phyloP scores from a whole-genome alignment of 305 asterid species.

The Fraxinus angustifolia region DNA sequence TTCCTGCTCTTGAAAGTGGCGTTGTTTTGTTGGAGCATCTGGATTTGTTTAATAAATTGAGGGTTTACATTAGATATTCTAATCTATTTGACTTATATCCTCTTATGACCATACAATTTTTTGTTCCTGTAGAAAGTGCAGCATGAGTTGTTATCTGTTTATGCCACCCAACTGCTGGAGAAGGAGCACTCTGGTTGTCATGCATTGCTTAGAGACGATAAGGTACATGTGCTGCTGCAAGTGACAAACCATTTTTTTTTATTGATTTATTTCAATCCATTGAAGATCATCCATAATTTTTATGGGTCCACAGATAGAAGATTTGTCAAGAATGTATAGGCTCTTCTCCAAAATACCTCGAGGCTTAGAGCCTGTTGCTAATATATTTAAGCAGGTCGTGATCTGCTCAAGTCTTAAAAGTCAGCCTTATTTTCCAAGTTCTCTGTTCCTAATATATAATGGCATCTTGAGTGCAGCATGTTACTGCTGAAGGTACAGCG shows the following conservation, averaged over 20 bases:
- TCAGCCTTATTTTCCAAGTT: not conserved
- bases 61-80: not conserved
- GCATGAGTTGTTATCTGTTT: constrained; percentile 78
- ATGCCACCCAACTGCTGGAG: constrained; percentile 84
- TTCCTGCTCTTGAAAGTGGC: constrained; percentile 14
- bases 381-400: constrained; percentile 82
- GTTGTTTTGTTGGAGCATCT: not conserved
- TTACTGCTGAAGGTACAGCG: constrained; percentile 36
- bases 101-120: not conserved
- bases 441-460: not conserved
- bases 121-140: constrained; percentile 60
- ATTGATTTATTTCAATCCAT: not conserved
- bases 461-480: not conserved
- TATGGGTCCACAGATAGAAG: constrained; percentile 49
- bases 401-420: not conserved
- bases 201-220: constrained; percentile 85
- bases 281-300: not conserved
- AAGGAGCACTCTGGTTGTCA: constrained; percentile 97
- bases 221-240: constrained; percentile 41
- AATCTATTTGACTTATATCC: not conserved
- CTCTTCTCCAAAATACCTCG: constrained; percentile 85
- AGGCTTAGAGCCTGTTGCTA: constrained; percentile 87
- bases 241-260: not conserved
- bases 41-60: not conserved
- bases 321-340: constrained; percentile 90